Evolutionary conservation across 2,329 filamentous ascomycete genomes (phyloP).

Genomic region (Dryadomyces quercus-mongolicae): DNA sequence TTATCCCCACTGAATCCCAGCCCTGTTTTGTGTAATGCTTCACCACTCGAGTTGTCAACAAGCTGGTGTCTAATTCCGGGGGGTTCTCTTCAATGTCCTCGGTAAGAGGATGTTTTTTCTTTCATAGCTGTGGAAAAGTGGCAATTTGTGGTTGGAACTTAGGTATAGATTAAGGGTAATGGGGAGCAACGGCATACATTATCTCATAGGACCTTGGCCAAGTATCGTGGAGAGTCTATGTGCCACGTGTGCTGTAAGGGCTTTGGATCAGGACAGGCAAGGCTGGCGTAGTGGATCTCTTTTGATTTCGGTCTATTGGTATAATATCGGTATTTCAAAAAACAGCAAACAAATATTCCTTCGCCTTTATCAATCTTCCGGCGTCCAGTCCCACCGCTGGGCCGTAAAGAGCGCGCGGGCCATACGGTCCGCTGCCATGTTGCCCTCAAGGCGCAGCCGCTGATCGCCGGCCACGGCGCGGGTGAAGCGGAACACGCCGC

Average conservation of each 20-base stretch:
- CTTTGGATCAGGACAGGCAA: too few species aligned
- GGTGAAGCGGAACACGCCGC: slow-evolving; percentile 34
- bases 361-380: slow-evolving; percentile 25
- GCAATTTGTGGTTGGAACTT: neutral
- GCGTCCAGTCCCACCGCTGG: slow-evolving; percentile 47
- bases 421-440: slow-evolving; percentile 36
- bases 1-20: neutral
- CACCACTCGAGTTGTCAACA: neutral
- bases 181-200: neutral
- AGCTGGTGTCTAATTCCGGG: neutral
- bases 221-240: too few species aligned
- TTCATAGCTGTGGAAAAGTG: neutral
- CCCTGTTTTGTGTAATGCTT: neutral
- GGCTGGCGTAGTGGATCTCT: too few species aligned
- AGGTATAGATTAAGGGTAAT: neutral
- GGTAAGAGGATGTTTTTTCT: neutral
- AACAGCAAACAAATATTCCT: too few species aligned
- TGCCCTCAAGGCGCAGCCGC: slow-evolving; percentile 34
- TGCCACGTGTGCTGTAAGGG: too few species aligned
- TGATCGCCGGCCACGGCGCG: slow-evolving; percentile 36
- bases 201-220: neutral
- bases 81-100: neutral
- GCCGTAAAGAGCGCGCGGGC: slow-evolving; percentile 43
- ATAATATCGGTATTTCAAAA: too few species aligned
- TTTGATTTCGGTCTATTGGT: too few species aligned